A percentile compares a stretch with the other conserved stretches of the same genome.
Conservation (phyloP, 106 monocot species). For the Chionographis japonica region DNA sequence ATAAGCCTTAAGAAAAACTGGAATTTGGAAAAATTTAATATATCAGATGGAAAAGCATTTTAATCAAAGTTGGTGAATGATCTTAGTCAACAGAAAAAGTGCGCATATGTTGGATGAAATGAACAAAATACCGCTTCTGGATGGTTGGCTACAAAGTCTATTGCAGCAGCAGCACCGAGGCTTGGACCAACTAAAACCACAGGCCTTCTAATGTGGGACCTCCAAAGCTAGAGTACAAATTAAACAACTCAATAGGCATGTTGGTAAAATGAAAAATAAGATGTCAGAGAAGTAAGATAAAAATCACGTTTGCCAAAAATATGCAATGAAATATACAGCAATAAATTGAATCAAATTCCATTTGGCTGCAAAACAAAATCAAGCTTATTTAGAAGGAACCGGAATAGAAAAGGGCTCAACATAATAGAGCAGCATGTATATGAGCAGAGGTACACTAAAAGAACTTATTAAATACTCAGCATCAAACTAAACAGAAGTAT, state of each 20-base stretch:
- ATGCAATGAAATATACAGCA: too few species aligned
- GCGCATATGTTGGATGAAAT: neutral
- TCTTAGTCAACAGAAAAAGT: neutral
- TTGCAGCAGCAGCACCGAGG: slow-evolving; percentile 94
- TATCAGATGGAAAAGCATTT: too few species aligned
- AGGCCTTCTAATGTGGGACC: slow-evolving; percentile 62
- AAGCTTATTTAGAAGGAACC: too few species aligned
- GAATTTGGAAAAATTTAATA: too few species aligned
- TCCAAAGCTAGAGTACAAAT: slow-evolving; percentile 63
- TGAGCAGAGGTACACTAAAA: too few species aligned
- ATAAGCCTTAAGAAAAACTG: too few species aligned
- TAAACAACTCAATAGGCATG: neutral
- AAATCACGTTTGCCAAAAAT: neutral
- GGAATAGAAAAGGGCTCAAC: too few species aligned
- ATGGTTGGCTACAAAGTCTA: slow-evolving; percentile 73
- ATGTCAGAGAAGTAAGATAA: neutral
- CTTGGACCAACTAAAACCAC: slow-evolving; percentile 92
- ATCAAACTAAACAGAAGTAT: too few species aligned
- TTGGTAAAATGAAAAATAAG: neutral
- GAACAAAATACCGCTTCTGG: slow-evolving; percentile 69
- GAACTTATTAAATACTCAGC: too few species aligned
- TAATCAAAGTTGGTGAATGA: neutral
- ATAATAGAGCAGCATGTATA: too few species aligned
- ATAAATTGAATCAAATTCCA: too few species aligned
- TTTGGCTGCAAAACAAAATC: too few species aligned